Conservation (phyloP, 2,329 filamentous ascomycete species). For the Fusarium coicis region DNA sequence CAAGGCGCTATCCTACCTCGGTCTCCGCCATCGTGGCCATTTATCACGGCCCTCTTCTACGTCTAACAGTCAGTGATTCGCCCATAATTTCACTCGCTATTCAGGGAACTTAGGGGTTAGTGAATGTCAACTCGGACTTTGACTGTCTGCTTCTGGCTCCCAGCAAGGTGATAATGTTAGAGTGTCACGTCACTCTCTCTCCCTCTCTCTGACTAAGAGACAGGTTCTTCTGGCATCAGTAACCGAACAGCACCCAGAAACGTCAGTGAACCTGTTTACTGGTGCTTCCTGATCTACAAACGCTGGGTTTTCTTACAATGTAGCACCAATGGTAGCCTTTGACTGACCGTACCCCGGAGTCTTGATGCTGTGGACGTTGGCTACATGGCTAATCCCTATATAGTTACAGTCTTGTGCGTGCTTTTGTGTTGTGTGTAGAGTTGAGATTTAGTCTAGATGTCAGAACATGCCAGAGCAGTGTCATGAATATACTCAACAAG, state of each 20-base stretch:
- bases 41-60: background rate
- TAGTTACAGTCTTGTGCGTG: too few relatives aligned
- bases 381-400: background rate
- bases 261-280: background rate
- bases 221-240: background rate
- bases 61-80: background rate
- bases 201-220: background rate
- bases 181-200: background rate
- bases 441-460: background rate
- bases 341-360: too few relatives aligned
- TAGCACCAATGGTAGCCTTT: background rate
- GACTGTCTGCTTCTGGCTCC: background rate
- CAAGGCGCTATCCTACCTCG: background rate
- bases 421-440: background rate
- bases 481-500: background rate
- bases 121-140: background rate
- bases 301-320: background rate
- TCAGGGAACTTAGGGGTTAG: background rate
- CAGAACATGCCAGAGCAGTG: background rate
- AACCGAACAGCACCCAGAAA: fast-evolving
- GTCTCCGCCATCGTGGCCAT: background rate
- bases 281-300: background rate
- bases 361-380: background rate
- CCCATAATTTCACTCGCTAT: background rate
- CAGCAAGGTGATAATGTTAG: background rate